Conservation (phyloP, 2,329 filamentous ascomycete species). For the Fusarium algeriense region DNA sequence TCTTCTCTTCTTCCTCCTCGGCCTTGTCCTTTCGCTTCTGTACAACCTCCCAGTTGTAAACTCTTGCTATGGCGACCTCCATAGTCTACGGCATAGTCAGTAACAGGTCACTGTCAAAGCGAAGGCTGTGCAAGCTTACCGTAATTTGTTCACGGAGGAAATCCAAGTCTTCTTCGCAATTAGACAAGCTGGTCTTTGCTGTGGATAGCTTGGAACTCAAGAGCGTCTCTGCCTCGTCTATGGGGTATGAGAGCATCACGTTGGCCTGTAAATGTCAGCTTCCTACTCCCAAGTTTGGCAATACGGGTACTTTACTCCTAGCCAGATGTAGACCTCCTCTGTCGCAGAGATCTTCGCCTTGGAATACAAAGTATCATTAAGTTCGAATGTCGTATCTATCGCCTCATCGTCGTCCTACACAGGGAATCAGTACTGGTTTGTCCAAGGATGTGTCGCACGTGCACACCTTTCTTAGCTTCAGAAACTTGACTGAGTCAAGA, state of each 20-base stretch:
- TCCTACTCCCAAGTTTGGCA: background rate
- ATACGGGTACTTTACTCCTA: slow-evolving; percentile 73
- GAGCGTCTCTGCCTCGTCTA: slow-evolving; percentile 85
- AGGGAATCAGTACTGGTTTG: slow-evolving; percentile 34
- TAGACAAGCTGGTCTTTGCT: slow-evolving; percentile 82
- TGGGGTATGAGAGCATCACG: slow-evolving; percentile 95
- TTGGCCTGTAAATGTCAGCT: slow-evolving; percentile 74
- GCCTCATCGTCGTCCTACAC: slow-evolving; percentile 69
- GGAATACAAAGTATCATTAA: slow-evolving; percentile 95
- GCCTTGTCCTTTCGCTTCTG: slow-evolving; percentile 92
- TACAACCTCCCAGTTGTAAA: slow-evolving; percentile 99
- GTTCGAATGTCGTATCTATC: slow-evolving; percentile 92
- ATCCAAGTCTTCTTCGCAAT: slow-evolving; percentile 96
- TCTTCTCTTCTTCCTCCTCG: slow-evolving; percentile 65
- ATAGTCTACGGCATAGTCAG: slow-evolving; percentile 74
- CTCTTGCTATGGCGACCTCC: slow-evolving; percentile 93
- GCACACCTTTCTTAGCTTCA: slow-evolving; percentile 79
- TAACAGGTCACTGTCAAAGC: background rate
- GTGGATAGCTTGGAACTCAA: slow-evolving; percentile 81
- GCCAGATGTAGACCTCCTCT: slow-evolving; percentile 95
- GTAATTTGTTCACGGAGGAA: slow-evolving; percentile 97
- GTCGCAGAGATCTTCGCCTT: slow-evolving; percentile 85
- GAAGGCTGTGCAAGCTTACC: slow-evolving; percentile 62
- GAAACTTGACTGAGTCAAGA: slow-evolving; percentile 87
- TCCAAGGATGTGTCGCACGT: background rate